Evolutionary conservation across 202 grass and related monocot genomes (phyloP).

Genomic region (Setaria viridis): DNA sequence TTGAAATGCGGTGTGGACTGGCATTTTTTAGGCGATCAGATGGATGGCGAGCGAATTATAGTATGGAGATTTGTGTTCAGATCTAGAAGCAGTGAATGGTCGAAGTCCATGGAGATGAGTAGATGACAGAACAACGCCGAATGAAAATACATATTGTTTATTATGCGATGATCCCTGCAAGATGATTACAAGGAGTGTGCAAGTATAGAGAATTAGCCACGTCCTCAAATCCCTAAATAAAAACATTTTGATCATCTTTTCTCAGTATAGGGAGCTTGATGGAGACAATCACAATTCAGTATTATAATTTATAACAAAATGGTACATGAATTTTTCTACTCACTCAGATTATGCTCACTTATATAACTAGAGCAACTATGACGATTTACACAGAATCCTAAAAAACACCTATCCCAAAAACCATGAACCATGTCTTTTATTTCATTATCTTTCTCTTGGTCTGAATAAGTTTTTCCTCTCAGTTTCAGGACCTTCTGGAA

Average conservation of each 20-base stretch:
- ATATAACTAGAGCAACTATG: neutral
- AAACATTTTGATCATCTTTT: neutral
- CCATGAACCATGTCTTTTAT: neutral
- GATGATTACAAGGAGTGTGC: neutral
- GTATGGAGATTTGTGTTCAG: neutral
- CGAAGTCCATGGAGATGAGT: neutral
- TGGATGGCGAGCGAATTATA: conserved; percentile 20
- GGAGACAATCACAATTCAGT: neutral
- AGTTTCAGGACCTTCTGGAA: conserved; percentile 9
- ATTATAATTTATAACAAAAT: neutral
- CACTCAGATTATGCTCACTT: neutral
- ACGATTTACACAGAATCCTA: neutral
- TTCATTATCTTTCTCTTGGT: neutral
- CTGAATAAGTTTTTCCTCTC: neutral
- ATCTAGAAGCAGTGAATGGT: neutral
- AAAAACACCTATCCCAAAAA: neutral
- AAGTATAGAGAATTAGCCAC: neutral
- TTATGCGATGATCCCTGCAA: neutral
- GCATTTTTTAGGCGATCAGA: neutral
- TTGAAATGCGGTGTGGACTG: neutral
- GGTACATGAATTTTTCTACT: neutral
- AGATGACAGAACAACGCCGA: neutral
- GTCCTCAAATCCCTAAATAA: neutral
- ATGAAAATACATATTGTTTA: neutral
- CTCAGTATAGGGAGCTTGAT: neutral